Conservation (phyloP, 2,329 filamentous ascomycete genomes). For the Albifimbria verrucaria region DNA sequence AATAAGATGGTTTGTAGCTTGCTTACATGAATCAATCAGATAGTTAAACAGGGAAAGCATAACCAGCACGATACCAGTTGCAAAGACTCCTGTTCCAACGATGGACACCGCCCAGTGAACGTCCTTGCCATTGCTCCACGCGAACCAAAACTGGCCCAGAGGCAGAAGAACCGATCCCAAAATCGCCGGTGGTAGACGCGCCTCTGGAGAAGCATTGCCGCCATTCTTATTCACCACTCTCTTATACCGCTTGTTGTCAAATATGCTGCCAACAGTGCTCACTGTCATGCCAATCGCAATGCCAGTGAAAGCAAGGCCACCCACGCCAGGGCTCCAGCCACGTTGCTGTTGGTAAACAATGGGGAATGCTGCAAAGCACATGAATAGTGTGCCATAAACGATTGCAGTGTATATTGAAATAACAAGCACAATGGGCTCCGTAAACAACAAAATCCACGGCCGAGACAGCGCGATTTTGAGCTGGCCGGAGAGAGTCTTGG, state of each 20-base stretch:
- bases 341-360: slow-evolving; percentile 59
- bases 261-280: slow-evolving; percentile 50
- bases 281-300: slow-evolving; percentile 60
- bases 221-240: slow-evolving; percentile 40
- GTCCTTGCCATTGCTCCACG: slow-evolving; percentile 56
- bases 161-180: slow-evolving; percentile 58
- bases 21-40: slow-evolving; percentile 58
- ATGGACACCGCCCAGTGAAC: slow-evolving; percentile 57
- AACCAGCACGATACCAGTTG: slow-evolving; percentile 57
- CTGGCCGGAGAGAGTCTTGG: slow-evolving; percentile 38
- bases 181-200: slow-evolving; percentile 57
- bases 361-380: slow-evolving; percentile 53
- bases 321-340: slow-evolving; percentile 56
- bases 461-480: slow-evolving; percentile 56
- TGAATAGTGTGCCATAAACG: slow-evolving; percentile 52
- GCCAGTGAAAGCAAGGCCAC: slow-evolving; percentile 61
- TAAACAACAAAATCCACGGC: slow-evolving; percentile 63
- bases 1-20: neutral
- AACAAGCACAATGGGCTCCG: slow-evolving; percentile 64
- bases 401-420: slow-evolving; percentile 63
- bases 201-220: slow-evolving; percentile 61
- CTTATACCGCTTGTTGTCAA: slow-evolving; percentile 52
- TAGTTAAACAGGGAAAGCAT: slow-evolving; percentile 67
- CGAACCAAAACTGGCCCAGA: slow-evolving; percentile 62
- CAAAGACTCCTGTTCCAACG: slow-evolving; percentile 43